Evolutionary conservation across 1,284 basidiomycete genomes (phyloP).

Genomic region (Volvariella surrecta): DNA sequence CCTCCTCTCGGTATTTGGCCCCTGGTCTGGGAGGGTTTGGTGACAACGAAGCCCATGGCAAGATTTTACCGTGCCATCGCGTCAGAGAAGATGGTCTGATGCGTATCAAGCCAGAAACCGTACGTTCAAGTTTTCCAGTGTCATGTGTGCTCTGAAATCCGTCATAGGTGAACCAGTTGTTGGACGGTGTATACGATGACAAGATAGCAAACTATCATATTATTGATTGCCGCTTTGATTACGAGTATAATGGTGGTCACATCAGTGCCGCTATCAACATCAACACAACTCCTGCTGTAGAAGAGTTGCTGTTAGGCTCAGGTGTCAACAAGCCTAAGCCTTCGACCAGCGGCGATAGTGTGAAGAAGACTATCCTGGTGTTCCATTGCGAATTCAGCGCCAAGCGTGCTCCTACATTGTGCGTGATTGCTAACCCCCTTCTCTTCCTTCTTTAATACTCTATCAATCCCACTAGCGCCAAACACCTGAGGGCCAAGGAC

Average conservation of each 20-base stretch:
- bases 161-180: slow-evolving; percentile 60
- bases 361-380: slow-evolving; percentile 78
- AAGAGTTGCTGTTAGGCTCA: slow-evolving; percentile 68
- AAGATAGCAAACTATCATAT: slow-evolving; percentile 68
- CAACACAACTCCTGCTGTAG: slow-evolving; percentile 75
- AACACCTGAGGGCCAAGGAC: slow-evolving; percentile 87
- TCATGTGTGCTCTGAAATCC: slow-evolving; percentile 5
- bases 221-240: slow-evolving; percentile 97
- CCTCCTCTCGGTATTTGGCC: slow-evolving; percentile 44
- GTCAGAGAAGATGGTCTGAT: slow-evolving; percentile 94
- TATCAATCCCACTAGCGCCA: slow-evolving; percentile 52
- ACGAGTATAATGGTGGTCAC: slow-evolving; percentile 94
- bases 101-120: slow-evolving; percentile 78
- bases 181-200: slow-evolving; percentile 64
- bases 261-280: slow-evolving; percentile 90
- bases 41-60: slow-evolving; percentile 88
- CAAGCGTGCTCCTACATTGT: slow-evolving; percentile 95
- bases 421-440: slow-evolving; percentile 23
- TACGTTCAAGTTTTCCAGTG: slow-evolving; percentile 27
- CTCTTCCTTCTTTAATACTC: slow-evolving; percentile 3
- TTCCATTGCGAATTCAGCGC: slow-evolving; percentile 99
- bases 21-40: slow-evolving; percentile 74
- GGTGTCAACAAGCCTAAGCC: slow-evolving; percentile 58
- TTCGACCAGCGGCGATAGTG: slow-evolving; percentile 72
- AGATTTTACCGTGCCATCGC: slow-evolving; percentile 89